Evolutionary conservation across 2,329 filamentous ascomycete species (phyloP).

Genomic region (Botryotinia calthae): DNA sequence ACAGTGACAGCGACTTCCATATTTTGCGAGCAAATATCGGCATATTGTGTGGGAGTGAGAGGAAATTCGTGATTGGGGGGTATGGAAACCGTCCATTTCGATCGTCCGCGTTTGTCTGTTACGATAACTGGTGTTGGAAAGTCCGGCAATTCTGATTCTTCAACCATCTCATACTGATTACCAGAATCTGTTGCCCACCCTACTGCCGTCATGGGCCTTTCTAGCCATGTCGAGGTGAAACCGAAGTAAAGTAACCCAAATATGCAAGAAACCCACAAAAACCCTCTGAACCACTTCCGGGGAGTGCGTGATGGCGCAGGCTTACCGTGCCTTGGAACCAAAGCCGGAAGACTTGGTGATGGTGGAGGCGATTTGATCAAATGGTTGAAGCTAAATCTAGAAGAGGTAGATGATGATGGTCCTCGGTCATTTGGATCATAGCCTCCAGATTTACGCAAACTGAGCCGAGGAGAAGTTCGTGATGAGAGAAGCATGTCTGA

Average conservation of each 20-base stretch:
- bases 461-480: slow-evolving; percentile 49
- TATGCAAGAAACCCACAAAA: slow-evolving; percentile 54
- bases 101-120: slow-evolving; percentile 59
- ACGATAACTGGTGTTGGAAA: slow-evolving; percentile 72
- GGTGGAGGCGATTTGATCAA: slow-evolving; percentile 66
- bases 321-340: slow-evolving; percentile 64
- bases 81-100: slow-evolving; percentile 80
- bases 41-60: slow-evolving; percentile 62
- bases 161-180: slow-evolving; percentile 64
- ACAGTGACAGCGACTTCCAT: slow-evolving; percentile 61
- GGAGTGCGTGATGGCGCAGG: slow-evolving; percentile 45
- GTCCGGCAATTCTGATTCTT: slow-evolving; percentile 62
- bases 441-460: slow-evolving; percentile 52
- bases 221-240: slow-evolving; percentile 38
- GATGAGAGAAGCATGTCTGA: slow-evolving; percentile 41
- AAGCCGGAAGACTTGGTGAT: slow-evolving; percentile 67
- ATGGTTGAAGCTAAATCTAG: slow-evolving; percentile 64
- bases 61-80: slow-evolving; percentile 67
- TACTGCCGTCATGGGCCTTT: slow-evolving; percentile 38
- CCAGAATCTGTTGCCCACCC: slow-evolving; percentile 43
- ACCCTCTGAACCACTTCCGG: slow-evolving; percentile 31
- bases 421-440: slow-evolving; percentile 54
- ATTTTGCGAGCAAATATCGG: slow-evolving; percentile 66
- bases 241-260: slow-evolving; percentile 52
- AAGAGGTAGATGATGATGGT: slow-evolving; percentile 58